These are phyloP conservation scores for Anaeromyces robustus DNA, from an alignment of 192 early-diverging fungal species.

Conservation along the genomic window DNA sequence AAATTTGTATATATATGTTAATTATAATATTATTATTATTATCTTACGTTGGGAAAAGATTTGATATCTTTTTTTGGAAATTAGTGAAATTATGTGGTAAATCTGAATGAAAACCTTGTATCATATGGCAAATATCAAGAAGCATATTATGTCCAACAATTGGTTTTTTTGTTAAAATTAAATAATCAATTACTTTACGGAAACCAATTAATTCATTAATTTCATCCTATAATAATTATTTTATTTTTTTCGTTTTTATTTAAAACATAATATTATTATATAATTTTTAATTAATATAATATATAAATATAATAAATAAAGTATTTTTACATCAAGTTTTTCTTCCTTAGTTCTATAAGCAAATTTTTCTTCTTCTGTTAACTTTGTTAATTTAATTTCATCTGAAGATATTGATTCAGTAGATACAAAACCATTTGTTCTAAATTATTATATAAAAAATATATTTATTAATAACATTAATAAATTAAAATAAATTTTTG, in stretches of 20 bases:
- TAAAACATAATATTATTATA: not conserved
- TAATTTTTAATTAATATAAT: not conserved
- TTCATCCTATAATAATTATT: constrained; percentile 20
- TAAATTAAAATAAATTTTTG: too few relatives aligned
- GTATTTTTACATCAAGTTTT: not conserved
- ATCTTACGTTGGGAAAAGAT: not conserved
- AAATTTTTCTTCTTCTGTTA: constrained; percentile 28
- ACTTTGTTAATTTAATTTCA: constrained; percentile 22
- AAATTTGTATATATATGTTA: too few relatives aligned
- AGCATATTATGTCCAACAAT: constrained; percentile 81
- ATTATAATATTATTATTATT: too few relatives aligned
- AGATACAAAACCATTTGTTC: constrained; percentile 3
- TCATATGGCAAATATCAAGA: constrained; percentile 69
- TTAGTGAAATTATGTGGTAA: constrained; percentile 25
- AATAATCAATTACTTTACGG: constrained; percentile 60
- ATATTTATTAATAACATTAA: too few relatives aligned
- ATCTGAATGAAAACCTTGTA: constrained; percentile 54
- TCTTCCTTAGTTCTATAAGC: constrained; percentile 5
- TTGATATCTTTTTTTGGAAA: not conserved
- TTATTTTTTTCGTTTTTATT: too few relatives aligned
- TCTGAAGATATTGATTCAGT: not conserved
- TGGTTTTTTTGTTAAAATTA: constrained; percentile 52
- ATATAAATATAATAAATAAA: not conserved
- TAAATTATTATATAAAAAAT: too few relatives aligned
- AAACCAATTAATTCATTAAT: constrained; percentile 46